These are phyloP conservation scores for Marasmius oreades DNA, from an alignment of 1,284 basidiomycete species.

Conservation along the genomic window DNA sequence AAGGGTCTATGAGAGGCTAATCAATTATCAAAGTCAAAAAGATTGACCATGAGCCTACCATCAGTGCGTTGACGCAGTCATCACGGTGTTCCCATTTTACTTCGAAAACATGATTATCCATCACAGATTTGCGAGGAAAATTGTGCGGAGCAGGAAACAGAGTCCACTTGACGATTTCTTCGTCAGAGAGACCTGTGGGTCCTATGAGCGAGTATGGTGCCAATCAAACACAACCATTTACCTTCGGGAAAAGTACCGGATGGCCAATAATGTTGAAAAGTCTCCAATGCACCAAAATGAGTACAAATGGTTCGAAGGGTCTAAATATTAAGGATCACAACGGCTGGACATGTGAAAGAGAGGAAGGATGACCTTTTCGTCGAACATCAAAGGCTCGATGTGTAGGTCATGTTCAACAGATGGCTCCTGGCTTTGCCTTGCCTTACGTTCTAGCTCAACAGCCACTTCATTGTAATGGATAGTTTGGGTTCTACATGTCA, in stretches of 20 bases:
- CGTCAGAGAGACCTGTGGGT: background rate
- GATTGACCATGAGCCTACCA: slow-evolving; percentile 39
- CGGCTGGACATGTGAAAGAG: background rate
- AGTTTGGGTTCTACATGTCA: slow-evolving; percentile 41
- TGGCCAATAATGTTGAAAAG: slow-evolving; percentile 17
- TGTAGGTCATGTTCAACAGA: slow-evolving; percentile 35
- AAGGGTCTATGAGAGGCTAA: slow-evolving; percentile 45
- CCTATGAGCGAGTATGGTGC: background rate
- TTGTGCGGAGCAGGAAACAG: slow-evolving; percentile 41
- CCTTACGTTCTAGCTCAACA: slow-evolving; percentile 30
- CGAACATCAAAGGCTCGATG: slow-evolving; percentile 52
- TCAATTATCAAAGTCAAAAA: slow-evolving; percentile 7
- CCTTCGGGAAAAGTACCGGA: background rate
- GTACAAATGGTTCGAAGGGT: slow-evolving; percentile 22
- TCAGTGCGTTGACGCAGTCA: slow-evolving; percentile 66
- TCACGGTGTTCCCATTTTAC: slow-evolving; percentile 74
- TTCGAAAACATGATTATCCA: slow-evolving; percentile 66
- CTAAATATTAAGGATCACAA: slow-evolving; percentile 13
- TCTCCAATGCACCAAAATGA: slow-evolving; percentile 26
- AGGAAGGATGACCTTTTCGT: slow-evolving; percentile 44
- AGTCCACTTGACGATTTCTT: background rate
- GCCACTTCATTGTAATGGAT: slow-evolving; percentile 60
- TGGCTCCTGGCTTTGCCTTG: slow-evolving; percentile 18
- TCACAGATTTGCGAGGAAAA: slow-evolving; percentile 44
- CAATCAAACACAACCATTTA: background rate